Base-by-base conservation (phyloP, 352 stramenopile species). In the Globisporangium cederbergense region DNA sequence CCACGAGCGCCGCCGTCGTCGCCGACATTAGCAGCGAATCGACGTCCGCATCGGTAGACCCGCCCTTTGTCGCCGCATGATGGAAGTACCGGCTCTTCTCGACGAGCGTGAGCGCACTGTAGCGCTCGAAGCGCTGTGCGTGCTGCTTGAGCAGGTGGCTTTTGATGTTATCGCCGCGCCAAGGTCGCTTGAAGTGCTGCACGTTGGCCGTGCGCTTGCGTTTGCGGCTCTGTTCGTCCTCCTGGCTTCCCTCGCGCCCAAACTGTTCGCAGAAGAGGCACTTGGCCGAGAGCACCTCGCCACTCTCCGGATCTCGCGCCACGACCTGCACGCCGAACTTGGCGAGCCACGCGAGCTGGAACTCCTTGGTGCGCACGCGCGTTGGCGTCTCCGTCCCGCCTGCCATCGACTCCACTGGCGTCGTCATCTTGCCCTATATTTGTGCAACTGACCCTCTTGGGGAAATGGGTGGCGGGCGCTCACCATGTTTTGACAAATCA, bases 81-180 rank as follows among this genome's bases (percentile, higher is more conserved):
- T 45, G 50, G 13, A 66, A 66, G 51, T 55, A 66, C 10, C 32
- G 3, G 20, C 10, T 40, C 30, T 66, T 60, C 18, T 66, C 60
- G n/a, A 54, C 22, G 20, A 42, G 38, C 13, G 60, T 45, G 51
- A 66, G 60, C 50, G 40, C 40, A 5, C 20, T 36, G 30, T 66
- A 66, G 8, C 14, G 9, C n/a, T 47, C 60, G 9, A 55, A 66
- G 28, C 51, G 60, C 40, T 28, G 38, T 28, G 60, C 60, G 51
- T 66, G 60, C 51, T 66, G 60, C 40, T 60, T 60, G 51, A 50
- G 40, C 51, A 66, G 38, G 22, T 66, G 60, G 60, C 60, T 66
- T 36, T 36, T 47, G 32, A 66, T 55, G 60, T 60, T 66, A 40
- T 66, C 51, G 50, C 60, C 60, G 60, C 60, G 51, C 60, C 60